phyloP scores from a whole-genome alignment of 352 stramenopile genomes.

The Blastocystis hominis region DNA sequence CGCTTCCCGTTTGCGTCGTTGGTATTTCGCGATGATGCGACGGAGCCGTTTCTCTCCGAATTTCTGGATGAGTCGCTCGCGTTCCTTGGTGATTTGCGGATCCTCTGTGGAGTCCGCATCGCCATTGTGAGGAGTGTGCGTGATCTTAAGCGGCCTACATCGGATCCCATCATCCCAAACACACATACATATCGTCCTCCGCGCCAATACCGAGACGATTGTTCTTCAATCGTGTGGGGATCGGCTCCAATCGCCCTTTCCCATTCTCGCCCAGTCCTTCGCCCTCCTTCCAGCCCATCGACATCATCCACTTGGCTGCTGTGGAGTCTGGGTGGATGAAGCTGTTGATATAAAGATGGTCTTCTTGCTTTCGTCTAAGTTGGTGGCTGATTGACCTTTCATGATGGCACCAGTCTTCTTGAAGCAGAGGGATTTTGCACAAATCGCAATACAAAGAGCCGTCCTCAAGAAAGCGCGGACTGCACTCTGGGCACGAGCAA shows the following conservation, averaged over 20 bases:
- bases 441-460: constrained; percentile 1
- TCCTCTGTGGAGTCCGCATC: background rate
- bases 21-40: background rate
- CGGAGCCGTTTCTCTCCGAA: constrained; percentile 20
- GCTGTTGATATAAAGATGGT: constrained; percentile 40
- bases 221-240: constrained; percentile 44
- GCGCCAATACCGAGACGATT: constrained; percentile 42
- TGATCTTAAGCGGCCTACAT: constrained; percentile 14
- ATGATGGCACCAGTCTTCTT: constrained; percentile 7
- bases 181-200: background rate
- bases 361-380: background rate
- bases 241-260: constrained; percentile 31
- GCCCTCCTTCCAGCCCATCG: constrained; percentile 48
- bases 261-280: constrained; percentile 17
- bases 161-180: background rate
- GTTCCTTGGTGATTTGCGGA: background rate
- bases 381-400: constrained; percentile 36
- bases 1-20: background rate
- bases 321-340: background rate
- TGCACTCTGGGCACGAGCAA: constrained; percentile 21
- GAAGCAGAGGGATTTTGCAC: background rate
- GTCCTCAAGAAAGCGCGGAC: background rate
- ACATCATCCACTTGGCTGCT: constrained; percentile 1
- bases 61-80: constrained; percentile 29
- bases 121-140: background rate